Conservation (phyloP, 345 rosid species). For the Populus pruinosa region DNA sequence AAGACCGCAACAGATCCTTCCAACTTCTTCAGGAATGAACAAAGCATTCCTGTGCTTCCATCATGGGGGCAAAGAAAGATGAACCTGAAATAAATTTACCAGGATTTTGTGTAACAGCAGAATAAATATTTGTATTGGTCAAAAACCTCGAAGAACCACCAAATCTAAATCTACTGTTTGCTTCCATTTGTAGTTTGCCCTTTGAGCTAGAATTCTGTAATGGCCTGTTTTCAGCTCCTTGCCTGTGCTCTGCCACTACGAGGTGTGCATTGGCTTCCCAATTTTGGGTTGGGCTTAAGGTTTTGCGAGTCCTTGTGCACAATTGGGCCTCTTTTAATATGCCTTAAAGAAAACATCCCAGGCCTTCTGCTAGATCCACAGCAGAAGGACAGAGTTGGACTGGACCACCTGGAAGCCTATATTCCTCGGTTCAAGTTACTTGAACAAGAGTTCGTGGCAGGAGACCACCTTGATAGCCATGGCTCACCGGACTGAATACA, state of each 20-base stretch:
- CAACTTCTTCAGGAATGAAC: constrained; percentile 20
- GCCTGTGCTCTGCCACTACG: not conserved
- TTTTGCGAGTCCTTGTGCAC: not conserved
- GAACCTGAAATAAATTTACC: not conserved
- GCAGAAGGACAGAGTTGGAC: not conserved
- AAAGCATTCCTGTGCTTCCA: constrained; percentile 12
- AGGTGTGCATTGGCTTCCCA: not conserved
- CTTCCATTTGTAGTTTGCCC: not conserved
- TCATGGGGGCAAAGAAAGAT: not conserved
- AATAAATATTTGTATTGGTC: not conserved
- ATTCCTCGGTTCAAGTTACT: not conserved
- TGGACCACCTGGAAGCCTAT: not conserved
- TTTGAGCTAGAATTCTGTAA: not conserved
- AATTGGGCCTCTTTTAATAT: not conserved
- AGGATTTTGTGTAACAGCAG: not conserved
- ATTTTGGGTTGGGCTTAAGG: not conserved
- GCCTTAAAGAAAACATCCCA: not conserved
- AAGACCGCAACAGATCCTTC: constrained; percentile 14
- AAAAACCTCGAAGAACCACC: not conserved
- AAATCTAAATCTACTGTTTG: not conserved
- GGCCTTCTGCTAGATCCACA: not conserved
- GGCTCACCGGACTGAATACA: too few species aligned
- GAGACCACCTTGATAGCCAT: not conserved
- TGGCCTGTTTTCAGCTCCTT: not conserved
- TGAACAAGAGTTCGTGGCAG: not conserved